Base-by-base conservation (phyloP, 768 basidiomycete genomes). In the Pleurotus salmoneostramineus region DNA sequence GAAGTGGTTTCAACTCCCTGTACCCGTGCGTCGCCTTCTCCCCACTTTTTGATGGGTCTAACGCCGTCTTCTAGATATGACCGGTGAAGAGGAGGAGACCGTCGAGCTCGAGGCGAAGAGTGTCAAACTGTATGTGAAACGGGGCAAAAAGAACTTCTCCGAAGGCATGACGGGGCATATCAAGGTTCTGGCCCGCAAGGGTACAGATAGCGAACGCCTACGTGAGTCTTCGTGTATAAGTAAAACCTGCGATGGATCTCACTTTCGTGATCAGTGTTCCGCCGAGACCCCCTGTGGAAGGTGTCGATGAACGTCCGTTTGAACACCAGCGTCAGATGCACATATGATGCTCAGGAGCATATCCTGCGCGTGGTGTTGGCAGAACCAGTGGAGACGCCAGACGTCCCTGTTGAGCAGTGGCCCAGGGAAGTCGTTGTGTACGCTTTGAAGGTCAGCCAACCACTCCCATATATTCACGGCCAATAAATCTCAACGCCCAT, bases 281-380 rank as follows among this genome's bases (percentile, higher is more conserved):
- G 87, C 5, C 83, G 87, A 4, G 87, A 88, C 61, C 87, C 85
- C 0, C 68, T 89, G 32, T 83, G 83, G 76, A 83, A 88, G 63
- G 83, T 88, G 0, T 82, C 86, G 0, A 83, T 88, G 83, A 88
- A 87, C 64, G 72, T 85, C 44, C 79, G 80, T 21, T 65, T 89
- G 51, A 73, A 73, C 45, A 73, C 83, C 6, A 69, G 81, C 6
- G 75, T 88, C 44, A 79, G 84, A 44, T 87, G 83, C 60, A 75
- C 80, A 17, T 86, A 77, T 65, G 82, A 86, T 58, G 70, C 73
- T 15, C 76, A 78, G 37, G 85, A 87, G 58, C 76, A 75, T 50
- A 74, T 81, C 6, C 68, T 88, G 36, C 81, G 85, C 17, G 66
- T 88, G 5, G 73, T 83, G 31, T 64, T 83, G 54, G 83, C 81